phyloP scores from a whole-genome alignment of 2,329 filamentous ascomycete genomes.

The Triangularia setosa region DNA sequence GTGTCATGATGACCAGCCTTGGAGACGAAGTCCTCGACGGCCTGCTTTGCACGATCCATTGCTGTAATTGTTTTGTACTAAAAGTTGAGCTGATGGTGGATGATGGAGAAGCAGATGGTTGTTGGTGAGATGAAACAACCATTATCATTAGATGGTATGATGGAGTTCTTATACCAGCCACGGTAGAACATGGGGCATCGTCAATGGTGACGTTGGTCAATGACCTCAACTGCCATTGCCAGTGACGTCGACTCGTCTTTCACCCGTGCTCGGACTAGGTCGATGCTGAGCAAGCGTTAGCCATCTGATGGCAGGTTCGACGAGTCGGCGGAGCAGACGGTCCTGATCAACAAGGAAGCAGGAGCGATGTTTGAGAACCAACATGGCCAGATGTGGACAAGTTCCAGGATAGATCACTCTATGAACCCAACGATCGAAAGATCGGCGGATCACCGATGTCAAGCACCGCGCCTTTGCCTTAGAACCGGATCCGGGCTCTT shows the following conservation, averaged over 20 bases:
- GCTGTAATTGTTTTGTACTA: constrained; percentile 23
- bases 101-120: neutral
- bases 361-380: neutral
- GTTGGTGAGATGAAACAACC: neutral
- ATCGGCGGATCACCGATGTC: neutral
- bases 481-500: neutral
- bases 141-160: neutral
- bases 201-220: neutral
- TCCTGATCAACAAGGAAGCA: neutral
- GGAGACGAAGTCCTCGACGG: constrained; percentile 57
- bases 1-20: constrained; percentile 64
- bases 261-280: neutral
- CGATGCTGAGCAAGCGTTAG: neutral
- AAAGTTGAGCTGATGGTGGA: neutral
- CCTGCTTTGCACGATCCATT: constrained; percentile 64
- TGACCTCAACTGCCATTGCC: neutral
- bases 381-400: neutral
- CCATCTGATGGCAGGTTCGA: neutral
- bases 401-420: neutral
- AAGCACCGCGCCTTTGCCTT: neutral
- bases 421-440: neutral
- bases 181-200: neutral
- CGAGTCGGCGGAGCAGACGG: neutral
- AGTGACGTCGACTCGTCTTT: neutral
- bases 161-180: neutral